Conservation (phyloP, 192 early-diverging fungal species). For the Borealophlyctis nickersoniae region DNA sequence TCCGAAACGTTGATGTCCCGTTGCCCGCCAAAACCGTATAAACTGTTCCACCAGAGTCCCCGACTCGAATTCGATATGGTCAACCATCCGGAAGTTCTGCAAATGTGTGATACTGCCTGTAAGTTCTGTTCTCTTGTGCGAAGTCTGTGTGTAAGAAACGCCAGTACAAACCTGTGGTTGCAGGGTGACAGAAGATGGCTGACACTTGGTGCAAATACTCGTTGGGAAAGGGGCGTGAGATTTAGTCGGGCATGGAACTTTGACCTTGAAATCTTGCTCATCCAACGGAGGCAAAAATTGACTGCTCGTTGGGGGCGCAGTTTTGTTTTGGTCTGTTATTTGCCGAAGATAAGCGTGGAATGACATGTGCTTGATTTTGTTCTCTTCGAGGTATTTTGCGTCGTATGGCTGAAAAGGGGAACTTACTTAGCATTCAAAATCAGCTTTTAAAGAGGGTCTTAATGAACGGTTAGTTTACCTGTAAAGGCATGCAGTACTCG, state of each 20-base stretch:
- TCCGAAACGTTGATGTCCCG: conserved; percentile 90
- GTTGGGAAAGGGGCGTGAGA: conserved; percentile 88
- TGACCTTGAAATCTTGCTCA: conserved; percentile 76
- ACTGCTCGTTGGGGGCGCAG: conserved; percentile 28
- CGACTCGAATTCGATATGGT: conserved; percentile 93
- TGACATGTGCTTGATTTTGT: conserved; percentile 97
- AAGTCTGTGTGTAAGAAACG: not conserved
- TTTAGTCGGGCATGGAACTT: conserved; percentile 66
- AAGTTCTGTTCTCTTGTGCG: not conserved
- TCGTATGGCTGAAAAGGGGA: conserved; percentile 78
- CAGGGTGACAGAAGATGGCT: conserved; percentile 88
- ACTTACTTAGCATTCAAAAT: not conserved
- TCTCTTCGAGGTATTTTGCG: conserved; percentile 74
- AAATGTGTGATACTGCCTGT: not conserved
- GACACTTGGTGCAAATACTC: conserved; percentile 97
- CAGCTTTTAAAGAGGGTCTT: not conserved
- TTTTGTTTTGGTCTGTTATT: conserved; percentile 65
- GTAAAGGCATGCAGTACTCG: conserved; percentile 86
- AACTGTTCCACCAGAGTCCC: conserved; percentile 76
- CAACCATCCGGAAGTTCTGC: conserved; percentile 90
- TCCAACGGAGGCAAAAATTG: conserved; percentile 78
- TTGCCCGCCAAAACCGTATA: conserved; percentile 80
- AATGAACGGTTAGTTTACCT: conserved; percentile 6
- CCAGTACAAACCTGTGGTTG: conserved; percentile 60
- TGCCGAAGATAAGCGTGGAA: conserved; percentile 89